phyloP scores from a whole-genome alignment of 345 rosid genomes.

The Psidium guajava region DNA sequence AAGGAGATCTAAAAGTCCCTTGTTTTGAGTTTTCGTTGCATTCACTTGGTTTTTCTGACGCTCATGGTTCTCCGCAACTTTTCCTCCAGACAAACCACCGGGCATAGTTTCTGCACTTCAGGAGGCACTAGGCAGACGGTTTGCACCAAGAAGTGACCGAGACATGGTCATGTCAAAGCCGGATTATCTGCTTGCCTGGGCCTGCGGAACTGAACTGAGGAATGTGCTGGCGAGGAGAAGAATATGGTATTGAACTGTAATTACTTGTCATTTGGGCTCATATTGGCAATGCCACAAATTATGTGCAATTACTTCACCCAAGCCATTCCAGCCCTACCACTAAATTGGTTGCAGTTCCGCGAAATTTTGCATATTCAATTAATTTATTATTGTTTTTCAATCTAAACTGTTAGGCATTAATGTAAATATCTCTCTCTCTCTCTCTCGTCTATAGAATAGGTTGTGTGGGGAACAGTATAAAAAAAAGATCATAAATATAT shows the following conservation, averaged over 20 bases:
- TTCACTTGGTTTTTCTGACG: neutral
- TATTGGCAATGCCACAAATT: neutral
- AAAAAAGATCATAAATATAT: too few relatives aligned
- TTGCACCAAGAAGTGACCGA: neutral
- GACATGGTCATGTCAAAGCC: neutral
- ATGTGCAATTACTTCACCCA: neutral
- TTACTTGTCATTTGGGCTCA: neutral
- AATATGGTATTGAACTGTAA: neutral
- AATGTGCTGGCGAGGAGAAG: neutral
- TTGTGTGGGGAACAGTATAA: neutral
- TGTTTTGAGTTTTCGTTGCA: neutral
- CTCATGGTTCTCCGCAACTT: neutral
- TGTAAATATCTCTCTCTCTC: neutral
- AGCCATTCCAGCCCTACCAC: neutral
- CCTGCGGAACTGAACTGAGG: neutral
- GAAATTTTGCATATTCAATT: conserved; percentile 8
- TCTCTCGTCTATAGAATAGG: neutral
- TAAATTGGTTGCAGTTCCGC: neutral
- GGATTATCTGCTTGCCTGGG: neutral
- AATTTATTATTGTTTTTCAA: neutral
- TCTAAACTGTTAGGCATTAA: neutral
- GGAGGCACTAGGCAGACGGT: neutral
- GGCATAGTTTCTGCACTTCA: neutral
- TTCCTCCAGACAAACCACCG: neutral
- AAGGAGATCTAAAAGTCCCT: neutral